Base-by-base conservation (phyloP, 352 stramenopile species). In the Aphanomyces cochlioides region DNA sequence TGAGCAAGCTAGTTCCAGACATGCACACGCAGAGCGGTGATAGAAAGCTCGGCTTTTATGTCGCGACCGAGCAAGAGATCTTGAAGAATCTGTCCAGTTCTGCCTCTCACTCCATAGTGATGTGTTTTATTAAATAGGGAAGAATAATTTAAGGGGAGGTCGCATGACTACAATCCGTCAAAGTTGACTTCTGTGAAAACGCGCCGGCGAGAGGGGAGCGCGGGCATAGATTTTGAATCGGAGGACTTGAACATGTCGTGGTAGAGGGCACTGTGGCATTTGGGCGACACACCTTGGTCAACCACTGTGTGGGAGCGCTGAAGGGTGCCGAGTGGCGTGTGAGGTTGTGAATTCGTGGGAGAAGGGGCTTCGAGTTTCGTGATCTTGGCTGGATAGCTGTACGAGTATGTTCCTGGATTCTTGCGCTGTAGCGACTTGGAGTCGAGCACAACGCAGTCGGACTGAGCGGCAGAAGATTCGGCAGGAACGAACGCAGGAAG, bases 161-260 rank as follows among this genome's bases (percentile, higher is more conserved):
- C 10, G 54, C 36, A n/a, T 17, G 54, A 40, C 43, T 70, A 70
- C n/a, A 70, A 19, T 7, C 64, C 64, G 54, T 70, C 64, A 70
- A 70, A 70, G 40, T 70, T 70, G 45, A 70, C 64, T 15, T 70
- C 64, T n/a, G 64, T 70, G 47, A 61, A 70, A 13, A 70, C 64
- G 34, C 64, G 64, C 3, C 64, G 28, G 34, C 63, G 47, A 39
- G 17, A 41, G 36, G 63, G 60, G 57, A 47, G 57, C 21, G n/a
- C 60, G 10, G 43, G 43, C 43, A 50, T 58, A 10, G 54, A 61
- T 37, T 28, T 17, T 2, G 10, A 45, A 7, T 28, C 21, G 34
- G 56, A 41, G 56, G n/a, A 34, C 60, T 21, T 67, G 21, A 37
- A 67, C 28, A 28, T 41, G 60, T 6, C 60, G 21, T 5, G 47